These are phyloP conservation scores for Dillenia turbinata DNA, from an alignment of 164 flowering plant species.

Conservation along the genomic window DNA sequence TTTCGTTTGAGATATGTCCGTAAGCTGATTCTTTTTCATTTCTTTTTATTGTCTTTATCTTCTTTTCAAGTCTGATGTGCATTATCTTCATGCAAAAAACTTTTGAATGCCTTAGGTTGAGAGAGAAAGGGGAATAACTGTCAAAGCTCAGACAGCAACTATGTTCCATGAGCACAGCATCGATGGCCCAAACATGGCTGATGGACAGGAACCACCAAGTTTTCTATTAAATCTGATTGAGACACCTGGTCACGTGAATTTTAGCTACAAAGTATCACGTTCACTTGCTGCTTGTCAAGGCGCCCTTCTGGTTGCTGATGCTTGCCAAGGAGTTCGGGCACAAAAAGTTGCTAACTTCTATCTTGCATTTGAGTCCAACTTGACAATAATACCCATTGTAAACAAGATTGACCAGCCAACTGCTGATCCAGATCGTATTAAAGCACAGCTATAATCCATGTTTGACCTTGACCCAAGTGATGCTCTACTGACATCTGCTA, in stretches of 20 bases:
- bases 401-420: constrained; percentile 98
- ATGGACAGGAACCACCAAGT: constrained; percentile 27
- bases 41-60: neutral
- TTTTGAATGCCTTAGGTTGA: constrained; percentile 62
- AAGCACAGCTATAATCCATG: constrained; percentile 86
- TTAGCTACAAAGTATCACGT: constrained; percentile 97
- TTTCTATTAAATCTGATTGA: constrained; percentile 82
- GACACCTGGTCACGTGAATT: constrained; percentile 99
- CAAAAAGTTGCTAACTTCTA: constrained; percentile 97
- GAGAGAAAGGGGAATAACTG: constrained; percentile 97
- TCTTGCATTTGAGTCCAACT: constrained; percentile 91
- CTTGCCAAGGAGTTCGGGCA: constrained; percentile 98
- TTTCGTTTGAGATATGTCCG: too few species aligned
- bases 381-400: constrained; percentile 78
- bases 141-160: constrained; percentile 98
- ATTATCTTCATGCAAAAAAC: constrained; percentile 1
- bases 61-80: neutral
- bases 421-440: constrained; percentile 95
- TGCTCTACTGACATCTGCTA: constrained; percentile 86
- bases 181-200: constrained; percentile 16
- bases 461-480: constrained; percentile 82
- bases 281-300: constrained; percentile 99
- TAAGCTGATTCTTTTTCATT: neutral
- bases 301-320: constrained; percentile 96
- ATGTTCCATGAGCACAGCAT: constrained; percentile 63